phyloP scores from a whole-genome alignment of 1,284 basidiomycete genomes.

The Quambalaria eucalypti region DNA sequence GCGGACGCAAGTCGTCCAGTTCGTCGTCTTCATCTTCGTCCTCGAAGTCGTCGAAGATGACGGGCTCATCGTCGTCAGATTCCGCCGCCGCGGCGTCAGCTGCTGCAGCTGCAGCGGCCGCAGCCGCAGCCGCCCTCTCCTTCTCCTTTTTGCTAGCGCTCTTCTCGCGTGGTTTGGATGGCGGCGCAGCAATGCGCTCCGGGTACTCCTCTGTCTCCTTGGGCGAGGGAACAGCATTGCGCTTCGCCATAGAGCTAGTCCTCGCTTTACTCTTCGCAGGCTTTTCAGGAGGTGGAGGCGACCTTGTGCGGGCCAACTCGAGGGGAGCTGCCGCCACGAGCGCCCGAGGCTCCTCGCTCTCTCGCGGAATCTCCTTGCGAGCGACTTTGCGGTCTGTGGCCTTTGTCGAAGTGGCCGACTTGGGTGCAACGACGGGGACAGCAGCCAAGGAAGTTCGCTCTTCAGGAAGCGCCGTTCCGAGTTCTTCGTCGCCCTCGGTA shows the following conservation, averaged over 20 bases:
- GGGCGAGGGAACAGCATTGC: no score
- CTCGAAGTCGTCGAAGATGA: neutral
- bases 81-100: neutral
- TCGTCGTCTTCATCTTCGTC: neutral
- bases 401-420: no score
- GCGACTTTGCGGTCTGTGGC: neutral
- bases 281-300: neutral
- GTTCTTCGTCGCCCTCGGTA: neutral
- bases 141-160: neutral
- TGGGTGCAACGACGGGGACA: no score
- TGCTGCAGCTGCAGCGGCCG: neutral
- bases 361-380: neutral
- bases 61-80: neutral
- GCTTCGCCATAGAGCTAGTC: neutral
- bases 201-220: no score
- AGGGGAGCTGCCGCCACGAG: neutral
- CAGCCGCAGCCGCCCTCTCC: neutral
- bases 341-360: neutral
- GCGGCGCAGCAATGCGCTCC: no score
- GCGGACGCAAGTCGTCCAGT: neutral
- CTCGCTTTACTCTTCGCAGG: neutral
- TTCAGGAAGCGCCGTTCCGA: neutral
- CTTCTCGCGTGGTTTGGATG: no score
- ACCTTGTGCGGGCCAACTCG: neutral
- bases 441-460: no score